A percentile compares a stretch with the other conserved stretches of the same genome.
These are phyloP conservation scores for Chrysoporthe deuterocubensis DNA, from an alignment of 2,329 filamentous ascomycete genomes.

Conservation along the genomic window DNA sequence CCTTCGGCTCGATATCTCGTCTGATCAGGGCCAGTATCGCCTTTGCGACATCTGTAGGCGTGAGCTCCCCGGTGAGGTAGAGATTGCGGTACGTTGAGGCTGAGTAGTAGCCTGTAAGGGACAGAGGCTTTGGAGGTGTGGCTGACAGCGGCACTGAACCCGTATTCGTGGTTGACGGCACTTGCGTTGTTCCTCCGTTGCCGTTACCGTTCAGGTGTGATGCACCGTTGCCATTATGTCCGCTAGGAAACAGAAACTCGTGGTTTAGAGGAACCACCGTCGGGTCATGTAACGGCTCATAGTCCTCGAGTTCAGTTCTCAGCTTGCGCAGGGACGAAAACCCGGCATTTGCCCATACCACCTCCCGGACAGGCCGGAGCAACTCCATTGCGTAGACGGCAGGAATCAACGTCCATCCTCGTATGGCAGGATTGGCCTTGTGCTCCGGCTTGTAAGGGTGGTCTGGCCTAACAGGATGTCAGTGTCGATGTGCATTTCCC, in stretches of 20 bases:
- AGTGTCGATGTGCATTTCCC: slow-evolving; percentile 6
- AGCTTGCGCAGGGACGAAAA: slow-evolving; percentile 62
- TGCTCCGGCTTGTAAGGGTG: slow-evolving; percentile 50
- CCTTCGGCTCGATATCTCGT: slow-evolving; percentile 42
- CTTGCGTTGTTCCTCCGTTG: slow-evolving; percentile 10
- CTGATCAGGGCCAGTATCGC: slow-evolving; percentile 52
- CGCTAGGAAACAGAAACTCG: slow-evolving; percentile 50
- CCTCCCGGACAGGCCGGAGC: slow-evolving; percentile 55
- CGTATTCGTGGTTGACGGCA: slow-evolving; percentile 17
- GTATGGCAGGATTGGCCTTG: slow-evolving; percentile 61
- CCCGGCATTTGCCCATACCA: slow-evolving; percentile 67
- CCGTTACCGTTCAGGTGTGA: slow-evolving; percentile 47
- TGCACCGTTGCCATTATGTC: slow-evolving; percentile 49
- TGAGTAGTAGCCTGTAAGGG: slow-evolving; percentile 46
- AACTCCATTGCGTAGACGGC: slow-evolving; percentile 62
- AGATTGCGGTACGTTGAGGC: slow-evolving; percentile 50
- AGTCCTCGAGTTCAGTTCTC: slow-evolving; percentile 54
- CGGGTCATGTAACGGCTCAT: slow-evolving; percentile 51
- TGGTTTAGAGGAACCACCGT: slow-evolving; percentile 48
- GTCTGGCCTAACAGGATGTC: slow-evolving; percentile 37
- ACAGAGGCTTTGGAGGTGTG: slow-evolving; percentile 38
- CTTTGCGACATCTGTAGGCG: slow-evolving; percentile 49
- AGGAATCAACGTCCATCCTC: slow-evolving; percentile 56
- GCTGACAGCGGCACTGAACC: slow-evolving; percentile 5
- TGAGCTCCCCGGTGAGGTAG: slow-evolving; percentile 50